Conservation (phyloP, 768 basidiomycete genomes). For the Crucibulum laeve region DNA sequence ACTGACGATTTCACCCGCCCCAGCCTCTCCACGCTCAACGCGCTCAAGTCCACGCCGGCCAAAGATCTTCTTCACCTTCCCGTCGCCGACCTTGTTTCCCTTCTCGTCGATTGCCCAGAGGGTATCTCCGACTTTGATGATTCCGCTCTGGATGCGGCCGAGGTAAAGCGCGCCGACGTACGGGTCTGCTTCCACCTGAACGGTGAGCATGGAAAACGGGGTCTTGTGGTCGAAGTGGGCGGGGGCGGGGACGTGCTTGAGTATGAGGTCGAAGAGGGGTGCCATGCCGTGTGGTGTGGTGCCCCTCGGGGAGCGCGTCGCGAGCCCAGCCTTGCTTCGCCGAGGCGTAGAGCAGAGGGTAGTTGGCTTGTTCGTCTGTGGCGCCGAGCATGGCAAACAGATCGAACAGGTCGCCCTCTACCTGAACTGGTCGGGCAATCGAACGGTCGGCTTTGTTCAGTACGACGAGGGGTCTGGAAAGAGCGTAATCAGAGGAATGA, state of each 20-base stretch:
- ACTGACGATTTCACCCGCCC: constrained; percentile 45
- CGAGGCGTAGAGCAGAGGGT: constrained; percentile 45
- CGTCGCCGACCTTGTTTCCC: constrained; percentile 42
- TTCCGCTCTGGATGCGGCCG: constrained; percentile 39
- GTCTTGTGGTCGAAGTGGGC: constrained; percentile 26
- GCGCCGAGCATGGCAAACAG: constrained; percentile 47
- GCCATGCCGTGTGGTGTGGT: constrained; percentile 24
- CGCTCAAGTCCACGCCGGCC: constrained; percentile 34
- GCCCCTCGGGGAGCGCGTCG: constrained; percentile 13
- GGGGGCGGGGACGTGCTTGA: no score
- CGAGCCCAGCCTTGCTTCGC: constrained; percentile 51
- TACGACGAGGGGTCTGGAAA: no score
- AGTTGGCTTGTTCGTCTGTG: constrained; percentile 47
- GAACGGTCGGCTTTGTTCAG: no score
- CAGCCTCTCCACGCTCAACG: constrained; percentile 37
- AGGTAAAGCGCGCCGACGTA: constrained; percentile 44
- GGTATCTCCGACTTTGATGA: constrained; percentile 32
- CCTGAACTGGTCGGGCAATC: constrained; percentile 37
- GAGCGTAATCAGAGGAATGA: constrained; percentile 39
- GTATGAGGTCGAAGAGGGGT: constrained; percentile 41
- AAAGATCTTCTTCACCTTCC: constrained; percentile 44
- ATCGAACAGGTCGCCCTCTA: constrained; percentile 46
- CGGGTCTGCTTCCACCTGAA: no score
- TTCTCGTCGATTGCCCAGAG: constrained; percentile 33
- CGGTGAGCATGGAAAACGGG: constrained; percentile 47